Percentiles rank a stretch among this genome's conserved stretches.
phyloP scores from a whole-genome alignment of 2,329 filamentous ascomycete genomes.

The Fusarium foetens region DNA sequence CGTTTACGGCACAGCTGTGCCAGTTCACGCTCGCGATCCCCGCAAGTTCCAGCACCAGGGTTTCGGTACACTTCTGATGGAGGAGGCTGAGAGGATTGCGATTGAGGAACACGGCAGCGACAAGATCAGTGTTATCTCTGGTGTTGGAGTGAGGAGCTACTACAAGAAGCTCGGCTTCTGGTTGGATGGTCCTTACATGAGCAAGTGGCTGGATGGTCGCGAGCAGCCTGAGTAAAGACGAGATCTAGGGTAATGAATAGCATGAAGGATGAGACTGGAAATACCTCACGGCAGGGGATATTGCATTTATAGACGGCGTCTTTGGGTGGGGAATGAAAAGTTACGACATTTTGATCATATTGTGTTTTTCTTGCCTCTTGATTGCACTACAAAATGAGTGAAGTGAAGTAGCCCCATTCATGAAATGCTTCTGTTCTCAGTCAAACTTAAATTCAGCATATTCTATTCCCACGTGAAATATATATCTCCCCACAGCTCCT shows the following conservation, averaged over 20 bases:
- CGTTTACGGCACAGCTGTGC: slow-evolving; percentile 97
- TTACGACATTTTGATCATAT: background rate
- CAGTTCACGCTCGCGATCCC: slow-evolving; percentile 92
- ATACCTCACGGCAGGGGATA: slow-evolving; percentile 30
- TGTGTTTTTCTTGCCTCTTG: background rate
- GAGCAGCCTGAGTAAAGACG: slow-evolving; percentile 28
- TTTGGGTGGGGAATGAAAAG: slow-evolving; percentile 27
- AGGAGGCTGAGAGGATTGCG: slow-evolving; percentile 95
- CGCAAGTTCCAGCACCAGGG: slow-evolving; percentile 99
- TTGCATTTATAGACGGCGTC: slow-evolving; percentile 39
- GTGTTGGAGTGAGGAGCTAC: slow-evolving; percentile 94
- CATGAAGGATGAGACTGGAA: slow-evolving; percentile 17
- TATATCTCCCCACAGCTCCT: too few species aligned
- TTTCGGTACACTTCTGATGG: slow-evolving; percentile 95
- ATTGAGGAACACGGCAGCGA: slow-evolving; percentile 91
- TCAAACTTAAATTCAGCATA: too few species aligned
- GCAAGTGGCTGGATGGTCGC: slow-evolving; percentile 69
- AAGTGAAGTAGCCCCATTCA: background rate
- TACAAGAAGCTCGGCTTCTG: slow-evolving; percentile 93
- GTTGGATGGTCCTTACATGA: slow-evolving; percentile 90
- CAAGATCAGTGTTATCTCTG: slow-evolving; percentile 98
- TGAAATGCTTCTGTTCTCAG: too few species aligned
- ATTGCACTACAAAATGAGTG: fast-evolving
- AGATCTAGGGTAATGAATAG: slow-evolving; percentile 14
- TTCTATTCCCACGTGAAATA: too few species aligned